Evolutionary conservation across 2,329 filamentous ascomycete genomes (phyloP), one percentile per base, ranked within the genome.

Genomic region (Ascocoryne sarcoides): DNA sequence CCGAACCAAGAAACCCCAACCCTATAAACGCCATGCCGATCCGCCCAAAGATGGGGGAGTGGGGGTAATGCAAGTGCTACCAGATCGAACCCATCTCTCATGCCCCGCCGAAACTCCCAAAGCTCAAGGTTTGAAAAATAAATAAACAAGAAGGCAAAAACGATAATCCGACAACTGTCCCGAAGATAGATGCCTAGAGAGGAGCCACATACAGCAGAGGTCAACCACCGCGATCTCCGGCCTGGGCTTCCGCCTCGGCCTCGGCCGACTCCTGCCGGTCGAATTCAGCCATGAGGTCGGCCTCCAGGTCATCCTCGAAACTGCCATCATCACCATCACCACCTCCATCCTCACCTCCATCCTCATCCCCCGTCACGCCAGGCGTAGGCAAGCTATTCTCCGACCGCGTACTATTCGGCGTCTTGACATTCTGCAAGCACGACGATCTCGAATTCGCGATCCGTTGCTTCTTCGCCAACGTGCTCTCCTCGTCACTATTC

Each of bases 281-380:
- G 35, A 69, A 57, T 46, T 66, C 69, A 3, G 62, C 66, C 45
- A 64, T 64, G 43, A 69, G 48, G 40, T 65, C 65, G n/a, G 75
- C 72, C 58, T 80, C 79, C 36, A 81, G 60, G 51, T 79, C 68
- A 39, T 73, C 71, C 8, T 74, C 71, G 32, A 36, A 32, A 37
- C 66, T 61, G 31, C 67, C 67, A n/a, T 60, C 59, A 5, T 59
- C 58, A 30, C 60, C 56, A n/a, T 59, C 41, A 10, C 50, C 51
- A 17, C 49, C 59, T 14, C 53, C 57, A 17, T 67, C 60, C 26
- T 66, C 66, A 12, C 58, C 58, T 7, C 59, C 58, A 30, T 60
- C 55, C 9, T 62, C 63, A 36, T 46, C 20, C 83, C 84, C 2
- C 65, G 84, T 41, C 68, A 89, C 4, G 20, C 74, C 71, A 0